Base-by-base conservation (phyloP, 1,284 basidiomycete genomes). In the Rhodotorula sp. region DNA sequence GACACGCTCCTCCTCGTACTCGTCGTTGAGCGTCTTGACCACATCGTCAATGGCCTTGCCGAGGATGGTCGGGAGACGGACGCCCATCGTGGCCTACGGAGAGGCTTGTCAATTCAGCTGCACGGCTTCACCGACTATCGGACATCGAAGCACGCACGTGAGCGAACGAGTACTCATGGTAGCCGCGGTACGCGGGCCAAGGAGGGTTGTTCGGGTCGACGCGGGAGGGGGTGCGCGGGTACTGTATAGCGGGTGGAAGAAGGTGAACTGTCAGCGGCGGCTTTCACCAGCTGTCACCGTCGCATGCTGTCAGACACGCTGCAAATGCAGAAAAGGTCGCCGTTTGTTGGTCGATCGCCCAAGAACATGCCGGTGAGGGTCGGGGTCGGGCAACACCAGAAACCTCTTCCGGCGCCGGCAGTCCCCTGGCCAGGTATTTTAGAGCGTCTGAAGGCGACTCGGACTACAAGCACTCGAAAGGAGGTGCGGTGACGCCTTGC, bases 11-110 rank as follows among this genome's bases (percentile, higher is more conserved):
- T 97, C 94, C 54, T 89, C 86, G 66, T 87, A 90, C 81, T 84
- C 88, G 67, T 91, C 88, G 82, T 97, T 97, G 78, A 98, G 86
- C 45, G 95, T 97, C 79, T 89, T 87, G 75, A 91, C 90, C 44
- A 90, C 87, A 80, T 98, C 95, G 79, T 97, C 93, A 79, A 97
- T 95, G 13, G 91, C 95, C 84, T 98, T 98, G 75, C 93, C 93
- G 60, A 98, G 74, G 57, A 75, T 76, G 44, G 76, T 73, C 27
- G 75, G 73, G 16, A 76, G 68, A 69, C 72, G 73, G 13, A 68
- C 64, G 17, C 73, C 68, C 74, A 79, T 77, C 7, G 78, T 77
- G 10, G 76, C 77, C 54, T 78, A 68, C 1, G 34, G 46, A 45
- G n/a, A 13, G 17, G 21, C 7, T 19, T 44, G 34, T 57, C 14